Conservation (phyloP, 208 protist species). For the Leishmania tropica region DNA sequence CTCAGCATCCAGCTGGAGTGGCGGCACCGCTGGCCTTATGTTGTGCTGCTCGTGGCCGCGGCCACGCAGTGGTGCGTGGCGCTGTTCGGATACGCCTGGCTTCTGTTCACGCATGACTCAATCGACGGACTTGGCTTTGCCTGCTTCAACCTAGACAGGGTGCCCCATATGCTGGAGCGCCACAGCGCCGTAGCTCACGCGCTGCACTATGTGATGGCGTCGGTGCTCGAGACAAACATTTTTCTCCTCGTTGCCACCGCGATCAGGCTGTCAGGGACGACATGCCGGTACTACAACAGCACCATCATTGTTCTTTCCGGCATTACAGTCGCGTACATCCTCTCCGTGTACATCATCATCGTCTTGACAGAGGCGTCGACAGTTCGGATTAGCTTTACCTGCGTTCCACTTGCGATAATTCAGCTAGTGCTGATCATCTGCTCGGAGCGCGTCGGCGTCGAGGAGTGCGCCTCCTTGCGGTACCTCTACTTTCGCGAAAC, state of each 20-base stretch:
- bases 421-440: conserved; percentile 42
- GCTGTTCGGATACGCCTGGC: conserved; percentile 49
- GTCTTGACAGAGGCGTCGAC: conserved; percentile 14
- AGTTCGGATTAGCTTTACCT: conserved; percentile 43
- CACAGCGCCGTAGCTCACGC: conserved; percentile 42
- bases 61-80: conserved; percentile 46
- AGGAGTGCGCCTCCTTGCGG: conserved; percentile 6
- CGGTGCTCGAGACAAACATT: conserved; percentile 61
- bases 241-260: conserved; percentile 41
- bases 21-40: conserved; percentile 28
- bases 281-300: conserved; percentile 32
- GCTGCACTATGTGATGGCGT: conserved; percentile 51
- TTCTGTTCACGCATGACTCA: conserved; percentile 59
- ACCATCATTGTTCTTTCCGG: conserved; percentile 33
- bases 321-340: conserved; percentile 36
- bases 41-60: conserved; percentile 40
- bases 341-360: conserved; percentile 35
- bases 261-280: conserved; percentile 11
- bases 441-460: conserved; percentile 6
- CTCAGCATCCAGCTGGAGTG: neutral
- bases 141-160: conserved; percentile 54
- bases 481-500: conserved; percentile 7
- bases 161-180: conserved; percentile 32
- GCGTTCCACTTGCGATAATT: conserved; percentile 29
- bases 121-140: conserved; percentile 74